Percentiles rank a stretch among this genome's conserved stretches.
Evolutionary conservation across 2,329 filamentous ascomycete genomes (phyloP).

Genomic region (Pseudogymnoascus sp.): DNA sequence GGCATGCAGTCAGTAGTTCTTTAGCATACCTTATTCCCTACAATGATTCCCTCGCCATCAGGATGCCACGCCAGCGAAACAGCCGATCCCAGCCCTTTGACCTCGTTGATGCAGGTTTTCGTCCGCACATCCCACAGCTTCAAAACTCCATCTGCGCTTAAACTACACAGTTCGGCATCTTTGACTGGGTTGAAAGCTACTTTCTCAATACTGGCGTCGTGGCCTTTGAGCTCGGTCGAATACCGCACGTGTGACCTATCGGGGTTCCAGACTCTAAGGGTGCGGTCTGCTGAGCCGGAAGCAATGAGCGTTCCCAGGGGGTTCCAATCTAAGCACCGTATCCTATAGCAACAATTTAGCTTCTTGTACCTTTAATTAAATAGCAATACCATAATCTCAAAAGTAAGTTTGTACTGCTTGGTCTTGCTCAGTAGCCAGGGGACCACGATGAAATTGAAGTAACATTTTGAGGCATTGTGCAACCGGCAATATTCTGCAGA

Average conservation of each 20-base stretch:
- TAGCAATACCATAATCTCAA: neutral
- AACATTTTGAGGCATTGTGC: too few species aligned
- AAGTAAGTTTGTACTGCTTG: neutral
- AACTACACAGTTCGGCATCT: conserved; percentile 68
- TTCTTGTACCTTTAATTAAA: neutral
- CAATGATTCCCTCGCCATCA: conserved; percentile 59
- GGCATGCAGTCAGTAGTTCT: conserved; percentile 32
- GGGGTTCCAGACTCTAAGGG: conserved; percentile 72
- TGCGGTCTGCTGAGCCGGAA: conserved; percentile 64
- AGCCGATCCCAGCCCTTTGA: conserved; percentile 57
- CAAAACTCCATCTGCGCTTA: conserved; percentile 64
- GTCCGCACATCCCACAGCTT: conserved; percentile 75
- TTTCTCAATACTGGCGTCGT: conserved; percentile 59
- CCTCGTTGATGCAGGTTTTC: conserved; percentile 61
- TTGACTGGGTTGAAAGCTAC: conserved; percentile 71
- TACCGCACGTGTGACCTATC: conserved; percentile 66
- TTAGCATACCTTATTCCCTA: conserved; percentile 58
- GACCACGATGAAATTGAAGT: neutral
- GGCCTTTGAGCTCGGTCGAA: conserved; percentile 66
- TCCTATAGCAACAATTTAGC: conserved; percentile 34
- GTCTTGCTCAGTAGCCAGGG: neutral
- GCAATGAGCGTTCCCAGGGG: conserved; percentile 76
- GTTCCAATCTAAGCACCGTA: conserved; percentile 83
- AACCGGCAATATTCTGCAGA: neutral
- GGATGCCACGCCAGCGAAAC: conserved; percentile 69